Base-by-base conservation (phyloP, 2,329 filamentous ascomycete genomes). In the Drechslera avenae region DNA sequence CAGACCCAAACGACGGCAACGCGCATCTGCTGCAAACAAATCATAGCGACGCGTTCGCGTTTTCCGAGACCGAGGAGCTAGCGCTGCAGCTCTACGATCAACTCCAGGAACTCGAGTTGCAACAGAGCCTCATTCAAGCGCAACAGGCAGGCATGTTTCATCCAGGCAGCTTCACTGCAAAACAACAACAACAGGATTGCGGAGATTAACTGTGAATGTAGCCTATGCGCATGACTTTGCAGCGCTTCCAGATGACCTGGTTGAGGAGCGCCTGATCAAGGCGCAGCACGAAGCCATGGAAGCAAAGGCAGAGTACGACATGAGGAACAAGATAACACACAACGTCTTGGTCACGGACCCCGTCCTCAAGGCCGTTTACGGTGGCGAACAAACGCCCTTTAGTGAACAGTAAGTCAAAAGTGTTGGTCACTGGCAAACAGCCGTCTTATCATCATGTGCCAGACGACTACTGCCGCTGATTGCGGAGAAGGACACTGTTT, bases 301-400 rank as follows among this genome's bases (percentile, higher is more conserved):
- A 60, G 84, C 89, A 19, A 85, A 86, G 66, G 86, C 89, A 47
- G 80, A 81, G 50, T 89, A 90, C 72, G 80, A 84, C 33, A 78
- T 93, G 48, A 85, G 85, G 56, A 87, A 87, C 68, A 85, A 85
- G 54, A 85, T 89, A 17, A 79, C 86, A 17, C 84, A 88, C 54
- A 85, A 81, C 39, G 84, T 90, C 45, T 74, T 94, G 59, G 84
- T 85, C 60, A 86, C 86, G 49, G 87, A 90, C 63, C 90, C 91
- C 6, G 85, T 89, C 33, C 77, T 95, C 50, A 90, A 89, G 65
- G 87, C 90, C 5, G 85, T 93, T 32, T 89, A 95, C 69, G 78
- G 83, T 52, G 85, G 85, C 35, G 83, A 82, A 10, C 80, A 83
- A 52, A 82, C 84, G 14, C 83, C 84, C 2, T 82, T 83, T 36